Base-by-base conservation (phyloP, 2,329 filamentous ascomycete species). In the Chaetomium sp. region DNA sequence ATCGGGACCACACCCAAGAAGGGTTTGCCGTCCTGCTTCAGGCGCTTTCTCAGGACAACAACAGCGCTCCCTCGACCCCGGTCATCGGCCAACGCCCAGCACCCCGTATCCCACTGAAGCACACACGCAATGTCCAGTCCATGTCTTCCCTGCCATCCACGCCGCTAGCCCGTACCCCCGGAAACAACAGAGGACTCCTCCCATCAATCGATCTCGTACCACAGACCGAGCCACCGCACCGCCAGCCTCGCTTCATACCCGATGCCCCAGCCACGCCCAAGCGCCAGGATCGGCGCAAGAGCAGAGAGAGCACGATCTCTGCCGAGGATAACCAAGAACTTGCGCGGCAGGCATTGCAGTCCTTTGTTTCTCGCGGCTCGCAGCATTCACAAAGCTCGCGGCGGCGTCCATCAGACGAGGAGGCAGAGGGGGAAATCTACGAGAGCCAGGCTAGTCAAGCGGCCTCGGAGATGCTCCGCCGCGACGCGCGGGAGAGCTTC, bases 231-330 rank as follows among this genome's bases (percentile, higher is more conserved):
- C 83, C 85, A 16, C 79, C 79, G 3, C 81, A 82, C 23, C 80
- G 81, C 50, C 78, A 80, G 65, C 69, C 73, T 57, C 78, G 79
- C n/a, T 78, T 78, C 63, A 73, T 77, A 2, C 78, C 81, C 6
- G 79, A 78, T n/a, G 82, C 81, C 0, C 80, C 82, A 1, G 75
- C 70, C 8, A 70, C 71, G 9, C 65, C 68, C 8, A 63, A 65
- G 57, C 73, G 74, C 42, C 78, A 80, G 23, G 79, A 80, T 57
- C 82, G 85, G 45, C 85, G 86, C 60, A 87, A 88, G 76, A 93
- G 92, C 75, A 87, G 91, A 65, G 92, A 96, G 75, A 94, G 91
- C 78, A 96, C 92, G 1, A 93, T 95, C 57, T 95, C 92, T 1
- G 89, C 86, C 23, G 83, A 81, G 63, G 84, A 87, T 64, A 85